Base-by-base conservation (phyloP, 148 eudicot species). In the Pouteria glomerata region DNA sequence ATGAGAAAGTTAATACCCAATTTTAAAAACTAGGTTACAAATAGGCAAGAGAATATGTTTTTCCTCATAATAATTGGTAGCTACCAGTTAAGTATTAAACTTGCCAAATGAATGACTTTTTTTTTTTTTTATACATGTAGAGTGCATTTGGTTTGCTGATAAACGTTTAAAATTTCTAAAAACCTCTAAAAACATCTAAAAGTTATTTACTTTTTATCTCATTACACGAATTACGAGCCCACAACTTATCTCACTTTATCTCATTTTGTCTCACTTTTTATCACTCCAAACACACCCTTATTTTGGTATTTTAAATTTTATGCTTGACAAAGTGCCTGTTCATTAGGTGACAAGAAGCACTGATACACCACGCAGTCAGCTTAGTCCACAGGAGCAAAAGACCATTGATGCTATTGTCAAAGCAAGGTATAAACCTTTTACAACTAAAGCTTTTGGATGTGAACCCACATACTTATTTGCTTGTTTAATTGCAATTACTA, bases 331-430 rank as follows among this genome's bases (percentile, higher is more conserved):
- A 55, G 15, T 66, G 18, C 34, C 33, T 62, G 37, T 82, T 61
- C 42, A 34, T 62, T 64, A 91, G 97, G 97, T 91, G 66, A 91
- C 97, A 12, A 80, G 94, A 79, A 87, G 86, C 74, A 64, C 75
- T 34, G 90, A 84, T 71, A 92, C 88, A 45, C 84, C 77, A 47
- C 68, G 8, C 37, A 86, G 88, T 26, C 80, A 84, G 62, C 81
- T 89, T 21, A 86, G 97, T 67, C 76, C 81, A 3, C 97, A 92
- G 73, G 97, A 92, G 74, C 85, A 77, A 62, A 66, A 73, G 55
- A 92, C 97, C 8, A 76, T 92, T 31, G 84, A 87, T 71, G 92
- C 97, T 14, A 91, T 92, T 64, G 92, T 92, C 18, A 78, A 52
- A 73, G 97, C 97, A 61, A 92, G 97, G 97, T 92, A 60, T n/a